phyloP scores from a whole-genome alignment of 2,329 filamentous ascomycete species.

The Nannizzia gypsea region DNA sequence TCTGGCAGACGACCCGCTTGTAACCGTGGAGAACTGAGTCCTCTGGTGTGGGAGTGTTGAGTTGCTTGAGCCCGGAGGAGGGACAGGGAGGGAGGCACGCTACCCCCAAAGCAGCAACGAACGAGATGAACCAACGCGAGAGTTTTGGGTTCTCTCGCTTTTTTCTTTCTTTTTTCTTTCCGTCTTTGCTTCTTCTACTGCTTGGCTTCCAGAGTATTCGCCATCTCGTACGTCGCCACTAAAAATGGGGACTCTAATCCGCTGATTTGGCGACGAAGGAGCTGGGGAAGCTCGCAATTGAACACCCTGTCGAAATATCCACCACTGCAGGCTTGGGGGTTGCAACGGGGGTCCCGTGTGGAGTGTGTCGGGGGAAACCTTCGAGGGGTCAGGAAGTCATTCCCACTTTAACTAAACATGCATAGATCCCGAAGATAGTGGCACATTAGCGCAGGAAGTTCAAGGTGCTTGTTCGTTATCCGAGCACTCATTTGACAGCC shows the following conservation, averaged over 20 bases:
- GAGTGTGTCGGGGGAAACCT: conserved; percentile 4
- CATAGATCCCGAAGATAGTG: conserved; percentile 4
- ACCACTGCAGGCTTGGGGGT: background rate
- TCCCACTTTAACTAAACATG: background rate
- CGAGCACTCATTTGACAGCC: conserved; percentile 2
- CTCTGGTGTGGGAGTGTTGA: background rate
- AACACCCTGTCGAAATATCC: background rate
- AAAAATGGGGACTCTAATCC: background rate
- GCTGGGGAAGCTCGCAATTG: conserved; percentile 1
- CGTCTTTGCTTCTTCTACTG: background rate
- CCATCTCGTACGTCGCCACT: background rate
- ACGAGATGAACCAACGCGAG: background rate
- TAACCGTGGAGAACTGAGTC: conserved; percentile 9
- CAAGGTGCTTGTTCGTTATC: background rate
- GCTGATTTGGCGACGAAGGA: conserved; percentile 2
- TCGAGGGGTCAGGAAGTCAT: background rate
- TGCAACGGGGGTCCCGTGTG: conserved; percentile 3
- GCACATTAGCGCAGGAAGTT: background rate
- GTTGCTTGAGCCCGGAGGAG: conserved; percentile 2
- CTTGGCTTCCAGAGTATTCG: conserved; percentile 4
- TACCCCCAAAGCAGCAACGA: conserved; percentile 1
- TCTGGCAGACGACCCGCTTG: conserved; percentile 10
- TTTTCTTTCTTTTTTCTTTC: background rate
- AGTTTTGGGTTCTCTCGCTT: background rate
- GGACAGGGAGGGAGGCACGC: conserved; percentile 1